Conservation (phyloP, 176 grass and related monocot species). For the Oryza brachyantha region DNA sequence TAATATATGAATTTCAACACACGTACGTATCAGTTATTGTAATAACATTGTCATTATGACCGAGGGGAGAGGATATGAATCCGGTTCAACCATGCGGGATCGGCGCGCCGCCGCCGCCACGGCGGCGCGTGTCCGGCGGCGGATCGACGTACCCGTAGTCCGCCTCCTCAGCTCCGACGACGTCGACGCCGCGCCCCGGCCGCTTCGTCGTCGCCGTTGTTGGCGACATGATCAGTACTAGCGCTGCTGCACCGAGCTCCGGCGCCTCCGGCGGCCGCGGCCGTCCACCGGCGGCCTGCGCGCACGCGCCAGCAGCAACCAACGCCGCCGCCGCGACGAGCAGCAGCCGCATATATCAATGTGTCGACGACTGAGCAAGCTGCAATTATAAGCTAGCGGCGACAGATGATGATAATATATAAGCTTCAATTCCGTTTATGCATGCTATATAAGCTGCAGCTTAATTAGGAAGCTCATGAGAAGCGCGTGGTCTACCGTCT, state of each 20-base stretch:
- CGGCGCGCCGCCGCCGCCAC: slow-evolving; percentile 6
- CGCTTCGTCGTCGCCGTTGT: background rate
- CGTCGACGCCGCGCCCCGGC: background rate
- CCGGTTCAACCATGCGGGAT: slow-evolving; percentile 26
- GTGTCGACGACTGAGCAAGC: no score
- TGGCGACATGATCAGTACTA: no score
- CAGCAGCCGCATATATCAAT: background rate
- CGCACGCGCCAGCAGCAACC: background rate
- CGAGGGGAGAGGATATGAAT: no score
- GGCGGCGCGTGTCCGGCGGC: slow-evolving; percentile 32
- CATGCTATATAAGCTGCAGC: background rate
- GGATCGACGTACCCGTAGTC: slow-evolving; percentile 51
- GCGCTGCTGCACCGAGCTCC: no score
- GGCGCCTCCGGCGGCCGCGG: no score
- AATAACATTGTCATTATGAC: no score
- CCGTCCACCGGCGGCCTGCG: background rate
- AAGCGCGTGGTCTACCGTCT: background rate
- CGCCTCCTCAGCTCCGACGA: background rate
- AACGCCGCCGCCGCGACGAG: background rate
- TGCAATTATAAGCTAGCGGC: no score
- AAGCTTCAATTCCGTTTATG: background rate
- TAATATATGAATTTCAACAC: no score
- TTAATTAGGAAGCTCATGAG: background rate
- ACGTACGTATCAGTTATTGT: no score
- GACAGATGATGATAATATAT: background rate